Conservation (phyloP, 768 basidiomycete species). For the Boletus bicolor region DNA sequence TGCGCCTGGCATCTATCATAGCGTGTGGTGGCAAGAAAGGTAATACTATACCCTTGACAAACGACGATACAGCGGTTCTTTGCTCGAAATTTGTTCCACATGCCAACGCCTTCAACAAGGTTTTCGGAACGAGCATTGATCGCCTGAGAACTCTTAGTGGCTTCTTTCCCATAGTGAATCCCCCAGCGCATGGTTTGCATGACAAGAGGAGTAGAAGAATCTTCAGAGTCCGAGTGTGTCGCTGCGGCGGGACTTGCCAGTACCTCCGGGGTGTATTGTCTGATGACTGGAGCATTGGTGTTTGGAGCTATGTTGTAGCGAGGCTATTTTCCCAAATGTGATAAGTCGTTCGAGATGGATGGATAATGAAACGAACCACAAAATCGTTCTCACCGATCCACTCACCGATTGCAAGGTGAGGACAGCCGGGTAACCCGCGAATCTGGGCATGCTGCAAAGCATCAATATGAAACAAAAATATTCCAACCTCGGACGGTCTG, state of each 20-base stretch:
- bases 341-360: neutral
- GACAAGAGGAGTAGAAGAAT: constrained; percentile 36
- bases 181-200: constrained; percentile 92
- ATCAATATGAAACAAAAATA: neutral
- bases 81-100: constrained; percentile 84
- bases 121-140: constrained; percentile 90
- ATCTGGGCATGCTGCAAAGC: constrained; percentile 25
- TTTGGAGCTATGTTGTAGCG: constrained; percentile 86
- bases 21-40: neutral
- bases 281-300: constrained; percentile 71
- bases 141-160: constrained; percentile 59
- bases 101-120: constrained; percentile 67
- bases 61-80: constrained; percentile 83
- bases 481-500: neutral
- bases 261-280: constrained; percentile 34
- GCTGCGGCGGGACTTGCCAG: neutral
- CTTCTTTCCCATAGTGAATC: constrained; percentile 65
- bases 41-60: constrained; percentile 60
- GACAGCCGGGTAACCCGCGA: constrained; percentile 39
- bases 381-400: constrained; percentile 64
- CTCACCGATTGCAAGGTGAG: constrained; percentile 44
- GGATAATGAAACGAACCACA: constrained; percentile 33
- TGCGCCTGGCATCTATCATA: constrained; percentile 23
- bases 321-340: constrained; percentile 25
- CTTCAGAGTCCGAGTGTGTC: neutral